Base-by-base conservation (phyloP, 1,284 basidiomycete species). In the Ustilago nuda region DNA sequence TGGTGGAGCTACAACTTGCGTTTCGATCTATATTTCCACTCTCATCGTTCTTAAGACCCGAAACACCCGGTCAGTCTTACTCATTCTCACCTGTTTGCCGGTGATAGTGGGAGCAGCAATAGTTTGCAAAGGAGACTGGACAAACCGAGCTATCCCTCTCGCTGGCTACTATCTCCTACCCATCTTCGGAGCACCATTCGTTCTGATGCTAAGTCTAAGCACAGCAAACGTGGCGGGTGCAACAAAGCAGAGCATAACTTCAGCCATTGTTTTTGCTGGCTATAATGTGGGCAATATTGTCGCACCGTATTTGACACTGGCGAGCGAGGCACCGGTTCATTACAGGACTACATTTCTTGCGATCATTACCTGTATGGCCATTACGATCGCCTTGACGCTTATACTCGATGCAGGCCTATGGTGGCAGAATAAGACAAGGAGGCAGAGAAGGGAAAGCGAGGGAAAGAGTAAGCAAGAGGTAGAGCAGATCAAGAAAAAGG, bases 111-210 rank as follows among this genome's bases (percentile, higher is more conserved):
- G 89, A 17, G 86, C 87, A 0, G 77, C 87, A n/a, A 82, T 87
- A 68, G 86, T 87, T 70, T 89, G 88, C 88, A 84, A 84, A 15
- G 87, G 86, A 1, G 81, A 87, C 32, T 88, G 87, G 80, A 64
- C 72, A 13, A 86, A 87, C 36, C 83, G 85, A 0, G 87, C 85
- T 1, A 84, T 87, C 0, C 88, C 88, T 0, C 76, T 89, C 13
- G 87, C 88, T 19, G 89, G 89, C 0, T 88, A 87, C 77, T 88
- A 87, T 67, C 82, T 88, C 68, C 70, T 82, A 17, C 81, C 85
- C n/a, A 84, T 86, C 19, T 89, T 89, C 66, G 88, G 88, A 2
- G 87, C 88, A 2, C 88, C 88, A 6, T 88, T 87, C 61, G 88
- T 88, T 30, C 80, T 87, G 9, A 85, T 88, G 56, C 85, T 89